Conservation (phyloP, 169 alveolate species). For the Perkinsus olseni region DNA sequence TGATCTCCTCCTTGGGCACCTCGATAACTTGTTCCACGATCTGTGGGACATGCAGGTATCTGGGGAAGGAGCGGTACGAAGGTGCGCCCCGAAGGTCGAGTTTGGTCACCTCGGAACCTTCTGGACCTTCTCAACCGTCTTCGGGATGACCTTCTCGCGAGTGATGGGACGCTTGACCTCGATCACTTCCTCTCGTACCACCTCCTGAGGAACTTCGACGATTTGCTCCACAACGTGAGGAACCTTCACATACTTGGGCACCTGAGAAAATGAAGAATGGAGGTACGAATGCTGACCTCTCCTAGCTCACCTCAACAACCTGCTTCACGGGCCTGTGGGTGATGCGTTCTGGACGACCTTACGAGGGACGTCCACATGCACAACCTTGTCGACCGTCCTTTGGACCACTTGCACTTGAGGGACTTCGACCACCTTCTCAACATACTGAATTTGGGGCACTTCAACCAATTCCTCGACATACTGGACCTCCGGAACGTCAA, state of each 20-base stretch:
- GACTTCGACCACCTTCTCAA: slow-evolving; percentile 61
- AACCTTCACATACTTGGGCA: not conserved
- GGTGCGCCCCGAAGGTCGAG: not conserved
- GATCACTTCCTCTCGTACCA: not conserved
- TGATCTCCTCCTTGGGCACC: not conserved
- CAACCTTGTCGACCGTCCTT: not conserved
- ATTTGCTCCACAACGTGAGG: not conserved
- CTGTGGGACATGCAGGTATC: not conserved
- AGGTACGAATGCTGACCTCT: not conserved
- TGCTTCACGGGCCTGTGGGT: not conserved
- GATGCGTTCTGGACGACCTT: not conserved
- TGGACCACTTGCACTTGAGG: slow-evolving; percentile 53
- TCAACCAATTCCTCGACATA: slow-evolving; percentile 40
- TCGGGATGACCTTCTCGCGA: not conserved
- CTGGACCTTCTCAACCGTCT: not conserved
- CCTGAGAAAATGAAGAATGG: not conserved
- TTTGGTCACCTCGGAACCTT: not conserved
- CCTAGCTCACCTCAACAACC: not conserved
- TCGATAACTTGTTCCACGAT: not conserved
- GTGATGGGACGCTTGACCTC: not conserved
- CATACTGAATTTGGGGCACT: slow-evolving; percentile 52
- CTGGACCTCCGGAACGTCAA: not conserved
- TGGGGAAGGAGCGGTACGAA: not conserved
- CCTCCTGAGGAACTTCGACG: not conserved
- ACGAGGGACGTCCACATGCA: not conserved